Evolutionary conservation across 345 rosid genomes (phyloP).

Genomic region (Citrus glauca): DNA sequence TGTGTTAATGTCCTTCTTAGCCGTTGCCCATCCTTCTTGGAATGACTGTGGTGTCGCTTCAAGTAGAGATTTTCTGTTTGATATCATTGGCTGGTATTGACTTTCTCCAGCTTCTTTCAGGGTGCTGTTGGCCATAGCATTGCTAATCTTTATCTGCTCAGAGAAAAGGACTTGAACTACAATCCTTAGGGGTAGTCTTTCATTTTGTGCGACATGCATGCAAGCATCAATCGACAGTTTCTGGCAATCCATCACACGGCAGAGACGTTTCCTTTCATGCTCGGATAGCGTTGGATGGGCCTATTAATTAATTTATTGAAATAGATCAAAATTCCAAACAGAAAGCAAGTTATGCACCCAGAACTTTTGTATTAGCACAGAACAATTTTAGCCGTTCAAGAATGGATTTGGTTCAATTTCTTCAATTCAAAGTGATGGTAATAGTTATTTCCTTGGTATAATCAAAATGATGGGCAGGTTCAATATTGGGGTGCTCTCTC

Average conservation of each 20-base stretch:
- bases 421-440: background rate
- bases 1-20: slow-evolving; percentile 88
- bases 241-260: slow-evolving; percentile 96
- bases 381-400: background rate
- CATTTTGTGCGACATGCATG: slow-evolving; percentile 97
- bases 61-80: slow-evolving; percentile 76
- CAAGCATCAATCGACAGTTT: slow-evolving; percentile 96
- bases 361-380: background rate
- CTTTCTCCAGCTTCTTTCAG: slow-evolving; percentile 60
- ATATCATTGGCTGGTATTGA: slow-evolving; percentile 66
- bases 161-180: slow-evolving; percentile 97
- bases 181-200: slow-evolving; percentile 79
- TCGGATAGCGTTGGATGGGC: slow-evolving; percentile 94
- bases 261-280: slow-evolving; percentile 91
- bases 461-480: background rate
- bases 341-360: background rate
- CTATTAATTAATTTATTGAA: slow-evolving; percentile 29
- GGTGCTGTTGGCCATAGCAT: slow-evolving; percentile 62
- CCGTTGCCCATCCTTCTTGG: slow-evolving; percentile 94
- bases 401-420: background rate
- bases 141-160: slow-evolving; percentile 90
- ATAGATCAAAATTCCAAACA: background rate
- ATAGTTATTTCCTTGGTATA: background rate
- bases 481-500: too few relatives aligned
- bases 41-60: slow-evolving; percentile 90